Percentiles rank a stretch among this genome's conserved stretches.
Evolutionary conservation across 169 alveolate genomes (phyloP).

Genomic region (Plasmodium ovale): DNA sequence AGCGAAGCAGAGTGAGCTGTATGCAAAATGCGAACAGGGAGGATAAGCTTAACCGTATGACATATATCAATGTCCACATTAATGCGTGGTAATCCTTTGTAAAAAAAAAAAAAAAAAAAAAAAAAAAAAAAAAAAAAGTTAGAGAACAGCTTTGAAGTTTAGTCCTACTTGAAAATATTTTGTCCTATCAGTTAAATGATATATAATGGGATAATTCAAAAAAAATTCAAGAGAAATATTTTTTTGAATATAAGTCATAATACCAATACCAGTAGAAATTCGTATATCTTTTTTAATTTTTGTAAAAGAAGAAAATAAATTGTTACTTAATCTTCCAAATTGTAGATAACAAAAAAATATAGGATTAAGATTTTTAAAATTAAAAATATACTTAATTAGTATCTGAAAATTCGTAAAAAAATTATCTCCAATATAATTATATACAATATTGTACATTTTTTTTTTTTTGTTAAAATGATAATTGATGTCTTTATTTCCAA

Average conservation of each 20-base stretch:
- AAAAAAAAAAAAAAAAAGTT: not conserved
- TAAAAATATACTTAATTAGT: conserved; percentile 41
- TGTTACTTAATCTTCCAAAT: conserved; percentile 38
- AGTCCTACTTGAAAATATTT: conserved; percentile 71
- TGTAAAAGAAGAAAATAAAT: conserved; percentile 16
- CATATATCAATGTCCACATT: no score
- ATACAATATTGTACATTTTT: conserved; percentile 19
- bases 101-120: not conserved
- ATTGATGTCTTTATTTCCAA: conserved; percentile 30
- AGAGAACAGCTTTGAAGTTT: conserved; percentile 37
- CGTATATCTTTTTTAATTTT: conserved; percentile 33
- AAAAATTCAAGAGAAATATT: conserved; percentile 55
- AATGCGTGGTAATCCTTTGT: no score
- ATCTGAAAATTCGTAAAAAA: conserved; percentile 61
- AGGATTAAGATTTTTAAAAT: conserved; percentile 45
- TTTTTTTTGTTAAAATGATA: conserved; percentile 26
- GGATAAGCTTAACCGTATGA: no score
- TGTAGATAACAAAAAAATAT: conserved; percentile 53
- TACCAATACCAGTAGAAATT: conserved; percentile 51
- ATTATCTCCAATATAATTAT: conserved; percentile 64
- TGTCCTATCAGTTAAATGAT: conserved; percentile 27
- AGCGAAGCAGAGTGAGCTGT: no score
- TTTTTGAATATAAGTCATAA: conserved; percentile 70
- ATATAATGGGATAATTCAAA: conserved; percentile 32
- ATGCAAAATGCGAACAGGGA: no score